A percentile compares a stretch with the other conserved stretches of the same genome.
phyloP scores from a whole-genome alignment of 2,329 filamentous ascomycete species.

The Fusarium sp. region DNA sequence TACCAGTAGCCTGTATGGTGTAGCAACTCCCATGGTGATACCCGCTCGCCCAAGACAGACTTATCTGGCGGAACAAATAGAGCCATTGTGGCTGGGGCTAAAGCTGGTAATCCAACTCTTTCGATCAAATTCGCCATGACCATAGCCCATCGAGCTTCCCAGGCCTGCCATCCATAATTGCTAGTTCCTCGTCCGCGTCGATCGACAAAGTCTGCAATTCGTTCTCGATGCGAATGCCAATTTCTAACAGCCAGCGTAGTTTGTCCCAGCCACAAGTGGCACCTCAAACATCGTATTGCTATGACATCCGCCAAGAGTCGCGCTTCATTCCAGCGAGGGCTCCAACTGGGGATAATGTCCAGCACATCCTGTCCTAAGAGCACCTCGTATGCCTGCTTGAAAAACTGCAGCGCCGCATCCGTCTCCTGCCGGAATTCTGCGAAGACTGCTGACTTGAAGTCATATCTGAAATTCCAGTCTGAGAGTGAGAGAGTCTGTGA shows the following conservation, averaged over 20 bases:
- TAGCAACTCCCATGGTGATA: slow-evolving; percentile 72
- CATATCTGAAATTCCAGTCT: slow-evolving; percentile 94
- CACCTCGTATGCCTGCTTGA: slow-evolving; percentile 86
- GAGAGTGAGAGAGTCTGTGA: slow-evolving; percentile 86
- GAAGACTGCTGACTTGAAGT: slow-evolving; percentile 91
- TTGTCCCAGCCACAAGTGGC: slow-evolving; percentile 82
- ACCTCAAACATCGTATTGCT: slow-evolving; percentile 83
- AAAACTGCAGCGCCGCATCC: slow-evolving; percentile 86
- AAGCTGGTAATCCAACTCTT: slow-evolving; percentile 62
- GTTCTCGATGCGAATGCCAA: slow-evolving; percentile 82
- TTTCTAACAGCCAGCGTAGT: slow-evolving; percentile 82
- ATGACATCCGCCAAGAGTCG: slow-evolving; percentile 85
- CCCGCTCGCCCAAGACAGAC: slow-evolving; percentile 64
- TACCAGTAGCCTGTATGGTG: slow-evolving; percentile 78
- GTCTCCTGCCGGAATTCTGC: slow-evolving; percentile 94
- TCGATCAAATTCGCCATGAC: slow-evolving; percentile 72
- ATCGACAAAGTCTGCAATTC: slow-evolving; percentile 82
- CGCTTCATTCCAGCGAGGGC: slow-evolving; percentile 90
- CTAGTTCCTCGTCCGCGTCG: slow-evolving; percentile 84
- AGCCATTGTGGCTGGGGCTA: slow-evolving; percentile 56
- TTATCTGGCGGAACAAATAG: slow-evolving; percentile 70
- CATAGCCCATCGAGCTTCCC: slow-evolving; percentile 80
- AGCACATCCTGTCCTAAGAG: slow-evolving; percentile 86
- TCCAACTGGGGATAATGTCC: slow-evolving; percentile 91
- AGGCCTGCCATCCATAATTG: slow-evolving; percentile 94